Percentiles rank a stretch among this genome's conserved stretches.
These are phyloP conservation scores for Aspergillus neotritici DNA, from an alignment of 2,329 filamentous ascomycete genomes.

Conservation along the genomic window DNA sequence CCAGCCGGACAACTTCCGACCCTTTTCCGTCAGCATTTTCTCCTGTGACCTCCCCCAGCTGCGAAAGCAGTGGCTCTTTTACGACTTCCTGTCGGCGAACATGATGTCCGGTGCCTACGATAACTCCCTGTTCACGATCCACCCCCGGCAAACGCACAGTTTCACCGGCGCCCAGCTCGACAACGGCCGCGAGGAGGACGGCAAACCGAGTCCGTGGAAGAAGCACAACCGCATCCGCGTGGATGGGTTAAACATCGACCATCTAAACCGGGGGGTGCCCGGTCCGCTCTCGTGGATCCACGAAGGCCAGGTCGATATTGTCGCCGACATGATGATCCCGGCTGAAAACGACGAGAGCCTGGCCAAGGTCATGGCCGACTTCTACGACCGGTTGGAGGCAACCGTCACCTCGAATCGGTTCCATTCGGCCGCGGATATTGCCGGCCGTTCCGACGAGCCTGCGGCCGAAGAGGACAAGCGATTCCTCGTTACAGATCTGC, in stretches of 20 bases:
- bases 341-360: slow-evolving; percentile 82
- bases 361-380: slow-evolving; percentile 90
- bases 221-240: slow-evolving; percentile 91
- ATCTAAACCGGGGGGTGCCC: slow-evolving; percentile 86
- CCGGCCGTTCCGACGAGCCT: slow-evolving; percentile 20
- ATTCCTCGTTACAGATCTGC: slow-evolving; percentile 87
- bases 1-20: slow-evolving; percentile 85
- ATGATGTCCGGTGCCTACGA: slow-evolving; percentile 96
- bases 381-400: slow-evolving; percentile 93
- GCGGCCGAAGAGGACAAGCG: slow-evolving; percentile 52
- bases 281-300: slow-evolving; percentile 98
- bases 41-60: slow-evolving; percentile 89
- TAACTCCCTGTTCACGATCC: slow-evolving; percentile 93
- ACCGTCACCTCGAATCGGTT: slow-evolving; percentile 76
- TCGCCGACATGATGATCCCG: slow-evolving; percentile 92
- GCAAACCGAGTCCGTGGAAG: slow-evolving; percentile 75
- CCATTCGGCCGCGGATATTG: slow-evolving; percentile 13
- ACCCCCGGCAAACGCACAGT: slow-evolving; percentile 84
- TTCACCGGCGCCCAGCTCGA: slow-evolving; percentile 60
- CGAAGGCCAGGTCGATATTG: slow-evolving; percentile 93
- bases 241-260: slow-evolving; percentile 89
- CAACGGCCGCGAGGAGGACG: slow-evolving; percentile 53
- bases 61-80: slow-evolving; percentile 94
- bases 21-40: slow-evolving; percentile 91
- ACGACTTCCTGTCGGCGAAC: slow-evolving; percentile 91